Percentiles rank a stretch among this genome's conserved stretches.
These are phyloP conservation scores for Penicillium verhagenii DNA, from an alignment of 495 filamentous ascomycete genomes.

Conservation along the genomic window DNA sequence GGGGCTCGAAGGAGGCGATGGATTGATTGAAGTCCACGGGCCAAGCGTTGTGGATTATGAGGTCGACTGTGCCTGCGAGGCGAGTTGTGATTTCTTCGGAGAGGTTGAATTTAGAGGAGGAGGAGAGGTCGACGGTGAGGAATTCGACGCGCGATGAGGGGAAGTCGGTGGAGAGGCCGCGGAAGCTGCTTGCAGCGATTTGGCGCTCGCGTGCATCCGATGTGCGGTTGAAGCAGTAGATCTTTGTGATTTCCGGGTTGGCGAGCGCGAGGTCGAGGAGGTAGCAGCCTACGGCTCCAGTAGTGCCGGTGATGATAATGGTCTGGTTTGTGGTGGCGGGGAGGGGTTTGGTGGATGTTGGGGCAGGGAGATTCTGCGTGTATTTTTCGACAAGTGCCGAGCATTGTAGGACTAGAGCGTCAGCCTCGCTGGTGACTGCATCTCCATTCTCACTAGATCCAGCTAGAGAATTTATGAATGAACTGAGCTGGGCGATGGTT, in stretches of 20 bases:
- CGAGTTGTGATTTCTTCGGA: constrained; percentile 29
- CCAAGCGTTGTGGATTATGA: constrained; percentile 64
- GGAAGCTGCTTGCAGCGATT: constrained; percentile 12
- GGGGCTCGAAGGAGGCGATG: constrained; percentile 53
- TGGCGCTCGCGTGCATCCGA: constrained; percentile 15
- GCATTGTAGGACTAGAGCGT: constrained; percentile 2
- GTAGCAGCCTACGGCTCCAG: constrained; percentile 59
- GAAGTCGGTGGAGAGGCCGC: constrained; percentile 6
- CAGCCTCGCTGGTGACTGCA: constrained; percentile 10
- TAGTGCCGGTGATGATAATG: constrained; percentile 56
- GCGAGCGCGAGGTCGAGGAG: constrained; percentile 47
- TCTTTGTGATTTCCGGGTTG: constrained; percentile 34
- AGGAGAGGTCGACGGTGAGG: constrained; percentile 46
- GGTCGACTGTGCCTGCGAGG: constrained; percentile 39
- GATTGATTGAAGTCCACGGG: constrained; percentile 61
- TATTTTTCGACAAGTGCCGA: constrained; percentile 17
- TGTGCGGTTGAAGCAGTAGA: constrained; percentile 56
- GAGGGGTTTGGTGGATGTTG: constrained; percentile 1
- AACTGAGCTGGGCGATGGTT: constrained; percentile 5
- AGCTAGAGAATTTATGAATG: background rate
- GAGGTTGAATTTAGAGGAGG: constrained; percentile 43
- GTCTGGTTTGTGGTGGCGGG: constrained; percentile 7
- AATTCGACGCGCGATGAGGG: constrained; percentile 37
- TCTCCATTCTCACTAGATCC: background rate
- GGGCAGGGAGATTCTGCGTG: constrained; percentile 19